Conservation (phyloP, 208 protist species). For the Trypanosoma brucei region DNA sequence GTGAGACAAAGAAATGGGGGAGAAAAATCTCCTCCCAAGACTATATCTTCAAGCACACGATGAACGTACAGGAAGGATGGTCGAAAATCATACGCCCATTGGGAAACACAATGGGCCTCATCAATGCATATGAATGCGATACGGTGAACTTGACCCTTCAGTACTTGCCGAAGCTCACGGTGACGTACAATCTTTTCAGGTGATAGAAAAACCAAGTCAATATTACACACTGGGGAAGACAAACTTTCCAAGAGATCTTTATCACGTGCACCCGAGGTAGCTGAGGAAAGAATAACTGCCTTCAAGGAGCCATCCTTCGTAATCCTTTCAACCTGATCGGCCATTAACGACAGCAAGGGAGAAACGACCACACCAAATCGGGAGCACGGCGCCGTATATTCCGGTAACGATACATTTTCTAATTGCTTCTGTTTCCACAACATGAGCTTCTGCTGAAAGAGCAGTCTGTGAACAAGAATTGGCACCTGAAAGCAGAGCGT, state of each 20-base stretch:
- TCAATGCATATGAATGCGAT: conserved; percentile 90
- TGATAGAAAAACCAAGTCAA: conserved; percentile 85
- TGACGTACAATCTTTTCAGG: conserved; percentile 72
- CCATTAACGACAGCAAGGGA: conserved; percentile 94
- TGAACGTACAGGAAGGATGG: conserved; percentile 80
- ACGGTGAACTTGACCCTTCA: conserved; percentile 44
- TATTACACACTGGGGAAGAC: conserved; percentile 27
- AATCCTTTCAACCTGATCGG: conserved; percentile 90
- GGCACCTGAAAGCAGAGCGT: conserved; percentile 95
- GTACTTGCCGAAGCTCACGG: conserved; percentile 32
- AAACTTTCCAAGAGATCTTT: conserved; percentile 40
- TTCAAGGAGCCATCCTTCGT: conserved; percentile 23
- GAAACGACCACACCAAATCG: conserved; percentile 90
- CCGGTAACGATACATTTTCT: not conserved
- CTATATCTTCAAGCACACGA: conserved; percentile 35
- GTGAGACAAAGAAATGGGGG: conserved; percentile 79
- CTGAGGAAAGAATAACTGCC: conserved; percentile 52
- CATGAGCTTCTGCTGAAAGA: conserved; percentile 44
- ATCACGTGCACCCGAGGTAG: conserved; percentile 37
- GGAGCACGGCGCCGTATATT: conserved; percentile 1
- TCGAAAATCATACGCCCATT: conserved; percentile 96
- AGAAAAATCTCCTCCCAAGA: not conserved
- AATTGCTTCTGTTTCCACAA: conserved; percentile 27
- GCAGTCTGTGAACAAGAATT: conserved; percentile 77
- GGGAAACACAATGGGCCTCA: conserved; percentile 95